Evolutionary conservation across 495 filamentous ascomycete species (phyloP), one percentile per base, ranked within the genome.

Genomic region (Hypoxylon lienhwacheense): DNA sequence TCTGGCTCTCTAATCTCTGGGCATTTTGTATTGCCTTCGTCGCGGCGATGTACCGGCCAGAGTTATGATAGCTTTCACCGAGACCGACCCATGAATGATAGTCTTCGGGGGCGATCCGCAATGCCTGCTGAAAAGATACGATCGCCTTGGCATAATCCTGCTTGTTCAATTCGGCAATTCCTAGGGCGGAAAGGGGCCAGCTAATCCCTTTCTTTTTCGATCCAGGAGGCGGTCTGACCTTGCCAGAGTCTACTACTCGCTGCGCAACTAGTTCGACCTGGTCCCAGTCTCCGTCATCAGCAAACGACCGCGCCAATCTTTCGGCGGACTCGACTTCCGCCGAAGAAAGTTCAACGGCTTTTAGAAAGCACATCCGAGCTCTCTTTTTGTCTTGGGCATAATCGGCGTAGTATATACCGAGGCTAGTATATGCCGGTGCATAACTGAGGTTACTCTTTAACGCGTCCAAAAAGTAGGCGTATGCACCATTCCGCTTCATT

Each of bases 81-180:
- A 99, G 79, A 7, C 93, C 95, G 12, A 99, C 86, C 87, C 92
- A 99, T 7, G 88, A 91, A 68, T 97, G 84, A 59, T 97, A 97
- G 59, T 96, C 89, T 29, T 81, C 72, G 2, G 92, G 90, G 4
- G 85, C 79, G 29, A 91, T 86, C 37, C 92, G 76, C 11, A 97
- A 76, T n/a, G 93, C 91, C 6, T 87, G 81, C 63, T 97, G 89
- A 66, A 96, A 99, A 0, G 91, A 95, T 14, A 90, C 83, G 41
- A 95, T 88, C 20, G 89, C 90, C 65, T 90, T 86, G 46, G 78
- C 57, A 62, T 92, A 96, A 32, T 97, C 90, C 66, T 95, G 91
- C 55, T 88, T 90, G 67, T 97, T 99, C 53, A 96, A 81, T 68
- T 97, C 90, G 0, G 95, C 93, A n/a, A 96, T 88, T 25, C 93